phyloP scores from a whole-genome alignment of 345 rosid genomes.

The Gossypium arboreum region DNA sequence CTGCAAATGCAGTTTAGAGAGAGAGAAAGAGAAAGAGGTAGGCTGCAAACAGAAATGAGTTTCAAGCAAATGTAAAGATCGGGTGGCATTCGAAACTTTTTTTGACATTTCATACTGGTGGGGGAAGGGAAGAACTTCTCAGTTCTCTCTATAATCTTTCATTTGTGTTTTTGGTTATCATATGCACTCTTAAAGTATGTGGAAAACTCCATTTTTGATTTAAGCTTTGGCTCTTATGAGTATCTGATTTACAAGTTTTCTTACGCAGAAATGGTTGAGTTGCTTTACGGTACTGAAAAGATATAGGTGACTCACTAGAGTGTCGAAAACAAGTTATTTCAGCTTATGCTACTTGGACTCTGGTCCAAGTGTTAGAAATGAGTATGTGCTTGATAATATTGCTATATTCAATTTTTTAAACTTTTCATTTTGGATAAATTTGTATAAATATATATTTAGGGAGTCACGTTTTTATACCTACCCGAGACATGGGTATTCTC shows the following conservation, averaged over 20 bases:
- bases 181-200: constrained; percentile 14
- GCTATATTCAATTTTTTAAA: too few relatives aligned
- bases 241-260: neutral
- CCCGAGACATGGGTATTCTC: too few relatives aligned
- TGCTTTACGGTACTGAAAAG: too few relatives aligned
- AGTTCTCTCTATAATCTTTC: neutral
- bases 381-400: too few relatives aligned
- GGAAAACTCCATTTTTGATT: constrained; percentile 14
- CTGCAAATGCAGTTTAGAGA: constrained; percentile 28
- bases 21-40: constrained; percentile 14
- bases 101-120: constrained; percentile 23
- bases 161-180: neutral
- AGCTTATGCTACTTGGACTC: too few relatives aligned
- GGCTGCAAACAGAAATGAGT: constrained; percentile 43
- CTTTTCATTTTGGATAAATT: too few relatives aligned
- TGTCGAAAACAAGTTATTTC: too few relatives aligned
- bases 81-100: constrained; percentile 29
- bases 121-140: neutral
- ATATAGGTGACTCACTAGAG: too few relatives aligned
- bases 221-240: neutral
- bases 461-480: too few relatives aligned
- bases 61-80: constrained; percentile 59
- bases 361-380: too few relatives aligned
- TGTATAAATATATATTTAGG: too few relatives aligned
- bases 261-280: neutral